Evolutionary conservation across 345 rosid genomes (phyloP).

Genomic region (Raphanus raphanistrum): DNA sequence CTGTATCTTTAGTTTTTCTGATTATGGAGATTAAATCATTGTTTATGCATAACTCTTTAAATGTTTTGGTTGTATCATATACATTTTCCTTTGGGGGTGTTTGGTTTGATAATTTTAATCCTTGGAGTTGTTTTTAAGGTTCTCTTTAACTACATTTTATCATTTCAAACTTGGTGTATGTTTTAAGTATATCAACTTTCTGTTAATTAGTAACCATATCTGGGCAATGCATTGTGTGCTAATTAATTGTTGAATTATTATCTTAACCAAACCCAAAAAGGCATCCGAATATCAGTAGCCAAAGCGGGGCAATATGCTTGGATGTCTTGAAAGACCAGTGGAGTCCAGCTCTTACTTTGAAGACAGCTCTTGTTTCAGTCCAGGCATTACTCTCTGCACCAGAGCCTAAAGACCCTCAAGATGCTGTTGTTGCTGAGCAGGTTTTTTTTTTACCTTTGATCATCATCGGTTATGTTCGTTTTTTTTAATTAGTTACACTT

Average conservation of each 20-base stretch:
- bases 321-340: constrained; percentile 98
- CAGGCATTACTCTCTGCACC: constrained; percentile 97
- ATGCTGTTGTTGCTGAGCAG: constrained; percentile 99
- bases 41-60: background rate
- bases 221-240: background rate
- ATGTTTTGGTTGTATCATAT: background rate
- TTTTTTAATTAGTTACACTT: background rate
- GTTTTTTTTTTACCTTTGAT: constrained; percentile 34
- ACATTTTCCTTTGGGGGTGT: background rate
- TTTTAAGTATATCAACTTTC: background rate
- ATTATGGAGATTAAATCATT: background rate
- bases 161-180: background rate
- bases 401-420: constrained; percentile 97
- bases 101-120: background rate
- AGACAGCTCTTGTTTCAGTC: constrained; percentile 95
- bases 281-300: constrained; percentile 99
- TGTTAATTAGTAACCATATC: background rate
- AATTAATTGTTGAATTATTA: background rate
- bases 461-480: background rate
- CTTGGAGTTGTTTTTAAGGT: background rate
- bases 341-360: constrained; percentile 99
- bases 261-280: constrained; percentile 39
- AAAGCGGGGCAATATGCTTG: constrained; percentile 97
- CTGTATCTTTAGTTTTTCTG: background rate
- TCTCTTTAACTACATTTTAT: background rate